A percentile compares a stretch with the other conserved stretches of the same genome.
Conservation (phyloP, 441 rosid species). For the Theobroma grandiflorum region DNA sequence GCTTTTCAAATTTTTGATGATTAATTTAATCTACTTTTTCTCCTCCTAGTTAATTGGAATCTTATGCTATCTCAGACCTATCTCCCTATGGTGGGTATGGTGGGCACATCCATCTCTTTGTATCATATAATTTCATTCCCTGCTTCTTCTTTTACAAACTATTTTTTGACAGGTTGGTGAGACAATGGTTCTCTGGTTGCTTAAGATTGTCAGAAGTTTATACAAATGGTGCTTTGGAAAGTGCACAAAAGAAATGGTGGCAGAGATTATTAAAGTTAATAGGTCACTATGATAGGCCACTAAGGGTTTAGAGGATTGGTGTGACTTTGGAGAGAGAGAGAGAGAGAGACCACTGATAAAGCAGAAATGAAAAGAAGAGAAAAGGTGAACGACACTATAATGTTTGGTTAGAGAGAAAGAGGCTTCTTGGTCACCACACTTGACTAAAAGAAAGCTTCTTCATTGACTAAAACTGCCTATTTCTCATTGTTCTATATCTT, state of each 20-base stretch:
- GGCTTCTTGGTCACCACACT: conserved; percentile 34
- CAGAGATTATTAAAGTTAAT: not conserved
- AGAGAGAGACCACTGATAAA: conserved; percentile 21
- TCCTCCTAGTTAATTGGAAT: conserved; percentile 21
- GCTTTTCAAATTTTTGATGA: conserved; percentile 6
- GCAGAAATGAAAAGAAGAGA: conserved; percentile 37
- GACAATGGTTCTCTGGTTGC: not conserved
- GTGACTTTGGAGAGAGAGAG: conserved; percentile 27
- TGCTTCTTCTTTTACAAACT: not conserved
- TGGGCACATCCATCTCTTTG: too few relatives aligned
- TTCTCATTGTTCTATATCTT: conserved; percentile 20
- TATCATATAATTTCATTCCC: not conserved
- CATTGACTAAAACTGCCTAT: conserved; percentile 17
- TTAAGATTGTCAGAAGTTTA: not conserved
- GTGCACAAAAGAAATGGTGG: not conserved
- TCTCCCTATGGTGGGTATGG: not conserved
- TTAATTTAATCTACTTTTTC: conserved; percentile 6
- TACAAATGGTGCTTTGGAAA: not conserved
- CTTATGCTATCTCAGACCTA: conserved; percentile 28
- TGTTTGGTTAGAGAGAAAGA: conserved; percentile 25
- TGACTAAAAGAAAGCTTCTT: conserved; percentile 31
- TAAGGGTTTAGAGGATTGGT: conserved; percentile 12
- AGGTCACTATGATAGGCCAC: not conserved
- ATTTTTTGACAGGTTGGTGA: not conserved
- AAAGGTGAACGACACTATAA: conserved; percentile 19